phyloP scores from a whole-genome alignment of 164 flowering plant genomes.

The Liriodendron chinense region DNA sequence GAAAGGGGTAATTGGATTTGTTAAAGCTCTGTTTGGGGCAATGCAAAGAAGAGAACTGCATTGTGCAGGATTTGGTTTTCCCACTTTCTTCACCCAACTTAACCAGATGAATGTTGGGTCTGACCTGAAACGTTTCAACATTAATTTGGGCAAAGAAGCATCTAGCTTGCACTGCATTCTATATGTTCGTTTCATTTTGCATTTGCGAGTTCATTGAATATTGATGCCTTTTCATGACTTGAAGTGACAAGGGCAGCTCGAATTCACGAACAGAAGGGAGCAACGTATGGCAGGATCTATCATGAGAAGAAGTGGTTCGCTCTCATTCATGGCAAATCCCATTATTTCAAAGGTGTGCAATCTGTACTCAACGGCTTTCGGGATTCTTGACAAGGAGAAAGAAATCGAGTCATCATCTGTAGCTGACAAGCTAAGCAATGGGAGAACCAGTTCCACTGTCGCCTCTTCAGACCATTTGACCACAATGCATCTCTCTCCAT shows the following conservation, averaged over 20 bases:
- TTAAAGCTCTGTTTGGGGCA: no score
- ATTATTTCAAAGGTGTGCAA: slow-evolving; percentile 9
- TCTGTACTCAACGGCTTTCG: slow-evolving; percentile 27
- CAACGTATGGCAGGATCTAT: slow-evolving; percentile 20
- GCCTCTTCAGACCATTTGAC: slow-evolving; percentile 11
- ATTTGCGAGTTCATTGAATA: neutral
- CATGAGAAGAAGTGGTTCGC: slow-evolving; percentile 12
- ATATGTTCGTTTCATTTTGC: neutral
- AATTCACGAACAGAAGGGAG: neutral
- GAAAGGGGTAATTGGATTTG: no score
- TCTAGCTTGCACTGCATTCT: neutral
- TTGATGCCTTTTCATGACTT: neutral
- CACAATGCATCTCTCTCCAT: slow-evolving; percentile 32
- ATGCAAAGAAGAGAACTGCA: no score
- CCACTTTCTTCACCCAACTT: neutral
- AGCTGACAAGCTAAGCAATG: neutral
- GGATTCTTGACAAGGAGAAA: slow-evolving; percentile 2
- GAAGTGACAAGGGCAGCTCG: neutral
- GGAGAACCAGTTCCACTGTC: neutral
- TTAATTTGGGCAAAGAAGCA: neutral
- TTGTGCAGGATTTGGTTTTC: no score
- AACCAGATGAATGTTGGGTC: neutral
- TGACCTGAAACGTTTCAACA: neutral
- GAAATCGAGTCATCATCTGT: slow-evolving; percentile 5
- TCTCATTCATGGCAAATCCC: slow-evolving; percentile 3